These are phyloP conservation scores for Lepraria neglecta DNA, from an alignment of 495 filamentous ascomycete species.

Conservation along the genomic window DNA sequence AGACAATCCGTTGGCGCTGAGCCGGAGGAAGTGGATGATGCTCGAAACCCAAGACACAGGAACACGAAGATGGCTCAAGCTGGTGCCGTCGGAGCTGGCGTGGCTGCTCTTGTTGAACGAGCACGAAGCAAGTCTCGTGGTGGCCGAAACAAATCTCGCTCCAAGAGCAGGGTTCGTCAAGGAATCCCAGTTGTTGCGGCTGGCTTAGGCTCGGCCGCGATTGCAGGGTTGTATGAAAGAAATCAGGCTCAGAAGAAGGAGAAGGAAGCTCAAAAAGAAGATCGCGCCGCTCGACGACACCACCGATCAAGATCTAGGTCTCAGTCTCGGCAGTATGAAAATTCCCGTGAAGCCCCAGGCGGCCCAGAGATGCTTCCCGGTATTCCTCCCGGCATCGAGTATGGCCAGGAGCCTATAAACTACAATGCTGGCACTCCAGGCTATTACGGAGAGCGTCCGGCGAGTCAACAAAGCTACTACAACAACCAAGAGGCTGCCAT, in stretches of 20 bases:
- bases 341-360: conserved; percentile 51
- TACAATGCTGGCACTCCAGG: conserved; percentile 43
- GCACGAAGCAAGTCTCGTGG: conserved; percentile 65
- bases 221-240: conserved; percentile 75
- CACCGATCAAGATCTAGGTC: conserved; percentile 52
- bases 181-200: conserved; percentile 65
- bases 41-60: conserved; percentile 53
- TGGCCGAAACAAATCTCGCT: conserved; percentile 41
- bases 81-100: conserved; percentile 69
- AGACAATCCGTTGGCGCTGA: conserved; percentile 46
- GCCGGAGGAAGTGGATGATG: conserved; percentile 40
- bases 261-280: conserved; percentile 38
- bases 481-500: conserved; percentile 31
- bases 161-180: conserved; percentile 54
- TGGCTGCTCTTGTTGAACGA: conserved; percentile 68
- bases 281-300: conserved; percentile 18
- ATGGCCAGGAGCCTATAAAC: conserved; percentile 61
- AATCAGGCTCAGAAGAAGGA: conserved; percentile 62
- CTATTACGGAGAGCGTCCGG: conserved; percentile 43
- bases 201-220: conserved; percentile 70
- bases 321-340: conserved; percentile 42
- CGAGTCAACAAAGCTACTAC: conserved; percentile 40
- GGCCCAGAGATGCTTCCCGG: conserved; percentile 47
- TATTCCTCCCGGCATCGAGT: conserved; percentile 61
- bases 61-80: conserved; percentile 68